Percentiles rank a stretch among this genome's conserved stretches.
Evolutionary conservation across 805 yeast species (phyloP).

Genomic region (Scheffersomyces lignosus): DNA sequence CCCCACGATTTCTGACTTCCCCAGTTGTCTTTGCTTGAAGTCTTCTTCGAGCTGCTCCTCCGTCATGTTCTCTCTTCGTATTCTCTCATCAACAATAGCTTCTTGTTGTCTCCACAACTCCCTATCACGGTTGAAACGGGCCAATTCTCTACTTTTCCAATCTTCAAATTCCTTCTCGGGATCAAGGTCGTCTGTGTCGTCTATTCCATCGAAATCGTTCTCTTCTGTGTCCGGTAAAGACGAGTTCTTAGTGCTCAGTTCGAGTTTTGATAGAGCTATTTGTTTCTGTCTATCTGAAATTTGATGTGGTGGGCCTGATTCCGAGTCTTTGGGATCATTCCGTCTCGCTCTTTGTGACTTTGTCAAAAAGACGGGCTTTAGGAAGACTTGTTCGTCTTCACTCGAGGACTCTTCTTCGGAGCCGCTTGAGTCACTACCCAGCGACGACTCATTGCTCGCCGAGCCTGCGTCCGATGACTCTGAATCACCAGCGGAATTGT

Average conservation of each 20-base stretch:
- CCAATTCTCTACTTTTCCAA: constrained; percentile 44
- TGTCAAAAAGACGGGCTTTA: constrained; percentile 14
- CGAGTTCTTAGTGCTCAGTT: not conserved
- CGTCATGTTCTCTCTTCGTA: constrained; percentile 23
- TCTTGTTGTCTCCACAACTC: constrained; percentile 27
- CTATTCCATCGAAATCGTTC: constrained; percentile 26
- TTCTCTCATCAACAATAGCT: constrained; percentile 30
- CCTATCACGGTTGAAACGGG: constrained; percentile 40
- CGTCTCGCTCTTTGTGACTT: constrained; percentile 5
- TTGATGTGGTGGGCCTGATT: no score
- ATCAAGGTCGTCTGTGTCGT: constrained; percentile 62
- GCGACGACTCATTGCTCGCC: no score
- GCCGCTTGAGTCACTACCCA: not conserved
- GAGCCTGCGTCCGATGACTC: no score
- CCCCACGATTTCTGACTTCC: constrained; percentile 5
- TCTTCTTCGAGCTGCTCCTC: constrained; percentile 19
- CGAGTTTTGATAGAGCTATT: no score
- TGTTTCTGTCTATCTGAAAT: no score
- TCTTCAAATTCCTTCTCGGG: constrained; percentile 43
- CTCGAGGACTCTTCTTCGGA: constrained; percentile 3
- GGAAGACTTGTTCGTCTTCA: constrained; percentile 8
- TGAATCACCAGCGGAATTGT: no score
- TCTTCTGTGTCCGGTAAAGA: not conserved
- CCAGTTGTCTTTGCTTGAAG: constrained; percentile 1
- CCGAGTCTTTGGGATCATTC: no score